Evolutionary conservation across 768 basidiomycete genomes (phyloP).

Genomic region (Termitomyces sp.): DNA sequence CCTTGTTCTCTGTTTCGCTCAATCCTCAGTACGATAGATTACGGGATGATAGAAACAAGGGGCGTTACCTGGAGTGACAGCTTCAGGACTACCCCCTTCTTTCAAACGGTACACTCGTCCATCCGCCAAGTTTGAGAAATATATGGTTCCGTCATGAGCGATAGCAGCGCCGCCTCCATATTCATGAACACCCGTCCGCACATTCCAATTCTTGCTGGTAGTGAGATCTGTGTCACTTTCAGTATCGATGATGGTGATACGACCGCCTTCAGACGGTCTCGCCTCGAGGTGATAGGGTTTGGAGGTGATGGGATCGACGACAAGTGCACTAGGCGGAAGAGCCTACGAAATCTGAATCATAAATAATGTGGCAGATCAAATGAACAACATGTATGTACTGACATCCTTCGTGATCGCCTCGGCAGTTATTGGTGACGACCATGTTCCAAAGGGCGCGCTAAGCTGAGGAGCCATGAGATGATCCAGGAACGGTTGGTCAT

Average conservation of each 20-base stretch:
- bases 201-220: slow-evolving; percentile 50
- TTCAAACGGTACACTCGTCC: slow-evolving; percentile 46
- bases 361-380: neutral
- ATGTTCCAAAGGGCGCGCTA: slow-evolving; percentile 58
- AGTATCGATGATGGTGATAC: slow-evolving; percentile 58
- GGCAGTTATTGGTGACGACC: slow-evolving; percentile 57
- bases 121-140: slow-evolving; percentile 54
- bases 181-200: slow-evolving; percentile 59
- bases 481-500: neutral
- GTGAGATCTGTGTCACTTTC: slow-evolving; percentile 49
- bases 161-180: slow-evolving; percentile 63
- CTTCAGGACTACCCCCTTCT: slow-evolving; percentile 33
- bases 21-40: slow-evolving; percentile 5
- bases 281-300: slow-evolving; percentile 56
- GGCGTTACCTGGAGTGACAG: slow-evolving; percentile 63
- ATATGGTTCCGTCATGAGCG: slow-evolving; percentile 41
- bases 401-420: slow-evolving; percentile 49
- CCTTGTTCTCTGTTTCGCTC: slow-evolving; percentile 38
- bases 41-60: neutral
- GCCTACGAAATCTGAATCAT: slow-evolving; percentile 29
- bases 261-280: slow-evolving; percentile 50
- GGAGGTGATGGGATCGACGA: slow-evolving; percentile 51
- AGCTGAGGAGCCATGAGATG: slow-evolving; percentile 12
- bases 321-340: slow-evolving; percentile 36
- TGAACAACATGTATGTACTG: slow-evolving; percentile 7